Base-by-base conservation (phyloP, 495 filamentous ascomycete species). In the Lichina pygmaea region DNA sequence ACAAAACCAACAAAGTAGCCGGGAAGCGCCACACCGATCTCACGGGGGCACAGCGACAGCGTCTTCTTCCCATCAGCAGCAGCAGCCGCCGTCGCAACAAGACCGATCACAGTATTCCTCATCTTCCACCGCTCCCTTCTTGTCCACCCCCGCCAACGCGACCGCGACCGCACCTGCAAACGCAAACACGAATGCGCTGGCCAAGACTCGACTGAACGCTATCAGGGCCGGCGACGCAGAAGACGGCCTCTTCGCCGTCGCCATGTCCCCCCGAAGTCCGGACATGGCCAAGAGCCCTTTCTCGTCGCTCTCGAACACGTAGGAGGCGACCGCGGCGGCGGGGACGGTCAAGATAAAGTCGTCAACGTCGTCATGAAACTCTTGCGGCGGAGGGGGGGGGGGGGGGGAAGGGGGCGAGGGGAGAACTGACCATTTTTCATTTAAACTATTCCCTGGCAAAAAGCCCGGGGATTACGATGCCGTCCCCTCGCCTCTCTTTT, bases 241-340 rank as follows among this genome's bases (percentile, higher is more conserved):
- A 52, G 80, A 84, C 40, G 81, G 76, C 10, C 63, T 86, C 30
- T 91, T 86, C 53, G 80, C 81, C 15, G 68, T 85, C 44, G 77
- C 79, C 13, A 68, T 91, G 65, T 80, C 76, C 50, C 81, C 81
- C 7, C 68, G 79, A 33, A 78, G 77, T 48, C 81, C 82, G 0
- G 81, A 85, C 53, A 78, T 84, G 53, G 69, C 66, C 39, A 73
- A 71, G 44, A 86, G 78, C 51, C 79, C 78, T 7, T 83, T 83
- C 52, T 68, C 65, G 9, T 70, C 42, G 2, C 13, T 39, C 24
- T 24, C 24, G 24, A 24, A 24, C 24, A 24, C 24, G 24, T 1
- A 1, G 24, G 24, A 4, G 4, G 4, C 24, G 24, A 24, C 24
- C 2, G 24, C 24, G 24, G 24, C 24, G 24, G 24, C 24, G 24